Conservation (phyloP, 2,329 filamentous ascomycete genomes). For the Pseudocercospora eumusae region DNA sequence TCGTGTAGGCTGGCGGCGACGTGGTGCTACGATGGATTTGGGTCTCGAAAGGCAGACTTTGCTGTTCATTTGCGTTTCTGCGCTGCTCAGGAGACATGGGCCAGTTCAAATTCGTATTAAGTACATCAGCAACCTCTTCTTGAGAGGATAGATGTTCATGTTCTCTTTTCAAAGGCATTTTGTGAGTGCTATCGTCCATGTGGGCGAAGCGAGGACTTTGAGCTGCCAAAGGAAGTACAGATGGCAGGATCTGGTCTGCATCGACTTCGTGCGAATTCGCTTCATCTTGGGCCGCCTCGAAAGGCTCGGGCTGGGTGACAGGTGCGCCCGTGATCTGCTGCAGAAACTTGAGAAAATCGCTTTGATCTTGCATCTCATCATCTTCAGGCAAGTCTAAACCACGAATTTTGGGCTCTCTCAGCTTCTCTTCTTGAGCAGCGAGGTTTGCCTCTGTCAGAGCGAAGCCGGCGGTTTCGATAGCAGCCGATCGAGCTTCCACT, state of each 20-base stretch:
- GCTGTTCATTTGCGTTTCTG: background rate
- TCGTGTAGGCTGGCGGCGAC: background rate
- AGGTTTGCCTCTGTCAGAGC: slow-evolving; percentile 40
- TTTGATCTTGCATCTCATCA: slow-evolving; percentile 36
- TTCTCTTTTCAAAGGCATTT: background rate
- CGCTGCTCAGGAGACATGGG: slow-evolving; percentile 22
- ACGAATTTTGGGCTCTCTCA: slow-evolving; percentile 26
- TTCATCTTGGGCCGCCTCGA: slow-evolving; percentile 14
- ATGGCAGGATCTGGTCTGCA: background rate
- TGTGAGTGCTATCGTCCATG: background rate
- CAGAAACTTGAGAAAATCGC: slow-evolving; percentile 32
- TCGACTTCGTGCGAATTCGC: background rate
- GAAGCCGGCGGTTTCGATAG: slow-evolving; percentile 9
- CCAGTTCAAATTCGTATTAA: slow-evolving; percentile 17
- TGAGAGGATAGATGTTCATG: background rate
- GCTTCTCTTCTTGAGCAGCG: slow-evolving; percentile 36
- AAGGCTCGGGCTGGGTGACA: slow-evolving; percentile 18
- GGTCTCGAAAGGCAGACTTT: slow-evolving; percentile 6
- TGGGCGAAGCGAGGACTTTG: background rate
- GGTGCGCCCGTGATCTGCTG: slow-evolving; percentile 18
- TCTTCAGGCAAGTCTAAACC: slow-evolving; percentile 37
- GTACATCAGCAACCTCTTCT: slow-evolving; percentile 1
- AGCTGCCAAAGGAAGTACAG: background rate
- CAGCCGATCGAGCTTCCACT: slow-evolving; percentile 3
- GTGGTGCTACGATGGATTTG: slow-evolving; percentile 6